Base-by-base conservation (phyloP, 1,284 basidiomycete species). In the Ceratobasidium sp. region DNA sequence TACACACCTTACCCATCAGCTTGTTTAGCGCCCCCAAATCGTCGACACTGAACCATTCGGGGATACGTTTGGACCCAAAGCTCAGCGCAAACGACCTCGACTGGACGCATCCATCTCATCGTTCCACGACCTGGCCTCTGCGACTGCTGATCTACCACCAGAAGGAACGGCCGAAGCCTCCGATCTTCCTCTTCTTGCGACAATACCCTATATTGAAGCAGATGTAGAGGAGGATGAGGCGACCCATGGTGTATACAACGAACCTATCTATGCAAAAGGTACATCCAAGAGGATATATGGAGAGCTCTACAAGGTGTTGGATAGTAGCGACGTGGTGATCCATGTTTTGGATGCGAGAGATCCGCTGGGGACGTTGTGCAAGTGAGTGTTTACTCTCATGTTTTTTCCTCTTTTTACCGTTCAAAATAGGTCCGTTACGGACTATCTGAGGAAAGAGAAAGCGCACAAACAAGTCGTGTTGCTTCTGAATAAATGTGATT, bases 231-330 rank as follows among this genome's bases (percentile, higher is more conserved):
- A 75, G 28, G 82, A 86, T 28, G 88, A 90, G 87, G 73, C 59
- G 38, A 62, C 77, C 50, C 78, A 92, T 42, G 78, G 78, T 7
- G 65, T 76, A 81, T 88, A 90, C 82, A 91, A 92, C 80, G 95
- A 96, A 82, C 95, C 95, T 2, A 95, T 96, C 80, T 97, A 95
- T 83, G 91, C 93, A 77, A 96, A 97, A 85, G 96, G 96, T 52
- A 98, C 96, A 0, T 97, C 96, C 28, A 89, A 93, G 62, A 91
- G 98, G 76, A 99, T 99, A 81, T 99, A 98, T 87, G 97, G 96
- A 80, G 97, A 99, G 85, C 87, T 99, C 33, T 99, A 99, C 90
- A 99, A 99, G 85, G 98, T 99, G 81, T 97, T 99, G 83, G 98
- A 99, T 85, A 98, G 96, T 2, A 98, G 96, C 10, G 97, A 99